phyloP scores from a whole-genome alignment of 192 early-diverging fungal genomes.

The Piromyces finnis region DNA sequence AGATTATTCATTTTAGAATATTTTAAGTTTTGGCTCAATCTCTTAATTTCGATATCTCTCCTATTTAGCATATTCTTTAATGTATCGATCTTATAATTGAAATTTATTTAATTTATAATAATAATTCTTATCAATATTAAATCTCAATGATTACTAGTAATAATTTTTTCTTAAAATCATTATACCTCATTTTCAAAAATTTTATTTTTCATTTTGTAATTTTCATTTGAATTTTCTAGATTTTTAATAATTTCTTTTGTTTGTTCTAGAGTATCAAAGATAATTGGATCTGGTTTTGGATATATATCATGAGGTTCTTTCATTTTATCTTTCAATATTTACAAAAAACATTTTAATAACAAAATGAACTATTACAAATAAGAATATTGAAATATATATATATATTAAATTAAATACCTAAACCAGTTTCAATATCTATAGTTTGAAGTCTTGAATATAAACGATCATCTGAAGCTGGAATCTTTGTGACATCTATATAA shows the following conservation, averaged over 20 bases:
- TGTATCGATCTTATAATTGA: too few species aligned
- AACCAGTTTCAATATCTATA: not conserved
- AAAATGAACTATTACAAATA: too few species aligned
- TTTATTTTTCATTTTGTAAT: not conserved
- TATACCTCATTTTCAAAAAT: not conserved
- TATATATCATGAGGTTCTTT: not conserved
- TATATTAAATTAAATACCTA: not conserved
- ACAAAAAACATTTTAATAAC: too few species aligned
- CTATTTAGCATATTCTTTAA: too few species aligned
- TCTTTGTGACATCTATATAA: not conserved
- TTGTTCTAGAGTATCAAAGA: not conserved
- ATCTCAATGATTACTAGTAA: too few species aligned
- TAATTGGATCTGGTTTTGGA: not conserved
- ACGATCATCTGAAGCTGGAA: not conserved
- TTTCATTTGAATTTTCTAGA: not conserved
- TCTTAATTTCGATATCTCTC: too few species aligned
- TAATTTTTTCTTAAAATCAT: too few species aligned
- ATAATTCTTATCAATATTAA: too few species aligned
- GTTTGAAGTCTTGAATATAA: not conserved
- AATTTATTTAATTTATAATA: too few species aligned
- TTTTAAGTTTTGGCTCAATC: too few species aligned
- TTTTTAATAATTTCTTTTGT: not conserved
- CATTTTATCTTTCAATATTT: not conserved
- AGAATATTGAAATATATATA: too few species aligned
- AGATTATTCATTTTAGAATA: too few species aligned